phyloP scores from a whole-genome alignment of 2,329 filamentous ascomycete species.

The Fusarium udum region DNA sequence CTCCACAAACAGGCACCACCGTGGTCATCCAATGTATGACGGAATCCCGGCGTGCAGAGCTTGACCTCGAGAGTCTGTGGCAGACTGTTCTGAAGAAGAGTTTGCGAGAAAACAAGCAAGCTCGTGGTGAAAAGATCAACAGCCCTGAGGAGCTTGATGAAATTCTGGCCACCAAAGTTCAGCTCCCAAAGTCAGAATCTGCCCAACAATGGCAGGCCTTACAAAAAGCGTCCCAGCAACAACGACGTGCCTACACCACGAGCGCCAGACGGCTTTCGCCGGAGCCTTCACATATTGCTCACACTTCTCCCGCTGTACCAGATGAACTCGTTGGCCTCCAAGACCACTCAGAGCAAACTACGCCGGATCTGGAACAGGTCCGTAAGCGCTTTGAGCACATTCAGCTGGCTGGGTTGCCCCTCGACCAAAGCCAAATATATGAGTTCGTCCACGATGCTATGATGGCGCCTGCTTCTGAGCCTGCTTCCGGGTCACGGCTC shows the following conservation, averaged over 20 bases:
- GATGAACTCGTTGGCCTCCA: neutral
- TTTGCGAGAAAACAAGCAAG: conserved; percentile 45
- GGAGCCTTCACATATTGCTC: neutral
- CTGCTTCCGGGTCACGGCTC: conserved; percentile 45
- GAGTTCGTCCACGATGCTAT: conserved; percentile 54
- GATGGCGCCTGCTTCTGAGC: conserved; percentile 29
- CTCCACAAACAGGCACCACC: conserved; percentile 58
- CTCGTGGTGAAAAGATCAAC: conserved; percentile 40
- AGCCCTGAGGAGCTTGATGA: conserved; percentile 44
- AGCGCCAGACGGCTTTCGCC: conserved; percentile 38
- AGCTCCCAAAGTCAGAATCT: conserved; percentile 45
- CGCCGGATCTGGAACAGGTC: conserved; percentile 33
- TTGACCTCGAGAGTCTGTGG: conserved; percentile 66
- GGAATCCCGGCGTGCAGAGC: conserved; percentile 60
- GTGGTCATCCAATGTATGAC: conserved; percentile 68
- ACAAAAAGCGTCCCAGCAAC: conserved; percentile 48
- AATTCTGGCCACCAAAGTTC: conserved; percentile 46
- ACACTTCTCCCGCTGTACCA: neutral
- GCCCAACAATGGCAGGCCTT: conserved; percentile 50
- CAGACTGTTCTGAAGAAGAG: conserved; percentile 51
- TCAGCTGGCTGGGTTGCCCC: conserved; percentile 48
- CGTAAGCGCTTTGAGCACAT: conserved; percentile 51
- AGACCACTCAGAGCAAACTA: neutral
- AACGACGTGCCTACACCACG: conserved; percentile 50
- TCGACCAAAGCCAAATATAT: conserved; percentile 49